These are phyloP conservation scores for Novymonas esmeraldas DNA, from an alignment of 208 protist genomes.

Conservation along the genomic window DNA sequence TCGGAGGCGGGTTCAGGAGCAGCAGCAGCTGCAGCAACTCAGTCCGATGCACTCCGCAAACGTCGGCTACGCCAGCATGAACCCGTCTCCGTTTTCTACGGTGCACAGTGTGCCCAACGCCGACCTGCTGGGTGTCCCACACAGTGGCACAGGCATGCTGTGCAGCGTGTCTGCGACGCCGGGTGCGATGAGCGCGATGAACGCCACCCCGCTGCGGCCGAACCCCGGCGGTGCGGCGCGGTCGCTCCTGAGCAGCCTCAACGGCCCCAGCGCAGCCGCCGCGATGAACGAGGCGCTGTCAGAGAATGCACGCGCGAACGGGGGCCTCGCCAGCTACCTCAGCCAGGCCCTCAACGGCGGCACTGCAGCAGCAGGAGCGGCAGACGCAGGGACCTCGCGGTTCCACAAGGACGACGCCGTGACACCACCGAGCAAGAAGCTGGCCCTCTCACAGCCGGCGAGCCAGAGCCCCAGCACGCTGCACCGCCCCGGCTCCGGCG, in stretches of 20 bases:
- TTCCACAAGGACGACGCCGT: constrained; percentile 14
- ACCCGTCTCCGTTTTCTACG: constrained; percentile 25
- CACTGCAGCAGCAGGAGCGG: not conserved
- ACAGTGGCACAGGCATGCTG: constrained; percentile 3
- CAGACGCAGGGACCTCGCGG: constrained; percentile 3
- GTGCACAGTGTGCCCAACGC: constrained; percentile 16
- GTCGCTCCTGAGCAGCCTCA: constrained; percentile 25
- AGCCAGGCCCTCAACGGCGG: constrained; percentile 14
- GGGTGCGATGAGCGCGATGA: constrained; percentile 9
- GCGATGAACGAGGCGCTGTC: constrained; percentile 12
- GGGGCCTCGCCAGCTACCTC: constrained; percentile 20
- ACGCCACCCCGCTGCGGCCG: constrained; percentile 30
- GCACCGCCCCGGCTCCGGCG: not conserved
- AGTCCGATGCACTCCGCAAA: constrained; percentile 15
- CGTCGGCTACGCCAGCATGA: constrained; percentile 23
- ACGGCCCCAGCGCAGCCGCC: constrained; percentile 18
- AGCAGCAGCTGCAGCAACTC: constrained; percentile 24
- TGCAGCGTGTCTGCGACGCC: not conserved
- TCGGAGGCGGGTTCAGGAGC: constrained; percentile 36
- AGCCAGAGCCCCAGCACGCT: constrained; percentile 27
- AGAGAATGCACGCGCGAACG: constrained; percentile 14
- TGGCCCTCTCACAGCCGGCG: constrained; percentile 23
- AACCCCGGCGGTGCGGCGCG: constrained; percentile 12
- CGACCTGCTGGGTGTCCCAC: constrained; percentile 14
- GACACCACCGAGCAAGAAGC: constrained; percentile 37